Conservation (phyloP, 768 basidiomycete species). For the Trametes villosa region DNA sequence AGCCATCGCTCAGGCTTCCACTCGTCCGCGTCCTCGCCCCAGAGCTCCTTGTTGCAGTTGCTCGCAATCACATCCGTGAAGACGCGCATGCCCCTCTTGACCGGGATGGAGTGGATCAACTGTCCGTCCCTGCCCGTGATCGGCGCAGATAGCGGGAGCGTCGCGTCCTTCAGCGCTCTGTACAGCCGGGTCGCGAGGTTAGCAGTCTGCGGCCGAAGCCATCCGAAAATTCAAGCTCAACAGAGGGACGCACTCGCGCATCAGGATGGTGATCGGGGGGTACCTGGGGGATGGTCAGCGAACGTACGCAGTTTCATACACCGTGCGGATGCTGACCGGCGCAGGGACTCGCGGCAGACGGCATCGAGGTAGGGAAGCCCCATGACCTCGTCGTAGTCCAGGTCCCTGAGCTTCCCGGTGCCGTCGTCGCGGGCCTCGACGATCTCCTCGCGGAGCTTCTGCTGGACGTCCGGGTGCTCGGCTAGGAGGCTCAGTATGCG, state of each 20-base stretch:
- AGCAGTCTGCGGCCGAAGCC: too few relatives aligned
- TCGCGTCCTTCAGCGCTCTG: conserved; percentile 44
- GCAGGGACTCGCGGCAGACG: conserved; percentile 61
- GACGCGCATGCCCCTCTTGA: conserved; percentile 52
- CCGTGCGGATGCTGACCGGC: conserved; percentile 53
- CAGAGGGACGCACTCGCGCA: conserved; percentile 4
- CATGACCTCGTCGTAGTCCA: conserved; percentile 29
- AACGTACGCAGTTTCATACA: conserved; percentile 26
- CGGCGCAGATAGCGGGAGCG: conserved; percentile 57
- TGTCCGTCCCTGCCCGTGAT: conserved; percentile 45
- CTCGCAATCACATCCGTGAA: conserved; percentile 46
- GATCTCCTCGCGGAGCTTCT: conserved; percentile 35
- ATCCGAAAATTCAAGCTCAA: background rate
- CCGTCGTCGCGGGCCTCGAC: conserved; percentile 23
- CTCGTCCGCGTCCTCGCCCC: conserved; percentile 36
- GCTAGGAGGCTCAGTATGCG: conserved; percentile 29
- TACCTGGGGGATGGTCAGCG: conserved; percentile 3
- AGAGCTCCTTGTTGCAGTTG: conserved; percentile 54
- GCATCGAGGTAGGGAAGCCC: conserved; percentile 65
- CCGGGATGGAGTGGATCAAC: conserved; percentile 41
- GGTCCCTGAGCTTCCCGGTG: conserved; percentile 33
- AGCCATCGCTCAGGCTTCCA: conserved; percentile 49
- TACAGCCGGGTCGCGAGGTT: background rate
- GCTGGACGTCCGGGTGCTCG: conserved; percentile 40
- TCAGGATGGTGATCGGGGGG: conserved; percentile 8